Percentiles rank a stretch among this genome's conserved stretches.
Evolutionary conservation across 148 eudicot genomes (phyloP).

Genomic region (Nyssa sinensis): DNA sequence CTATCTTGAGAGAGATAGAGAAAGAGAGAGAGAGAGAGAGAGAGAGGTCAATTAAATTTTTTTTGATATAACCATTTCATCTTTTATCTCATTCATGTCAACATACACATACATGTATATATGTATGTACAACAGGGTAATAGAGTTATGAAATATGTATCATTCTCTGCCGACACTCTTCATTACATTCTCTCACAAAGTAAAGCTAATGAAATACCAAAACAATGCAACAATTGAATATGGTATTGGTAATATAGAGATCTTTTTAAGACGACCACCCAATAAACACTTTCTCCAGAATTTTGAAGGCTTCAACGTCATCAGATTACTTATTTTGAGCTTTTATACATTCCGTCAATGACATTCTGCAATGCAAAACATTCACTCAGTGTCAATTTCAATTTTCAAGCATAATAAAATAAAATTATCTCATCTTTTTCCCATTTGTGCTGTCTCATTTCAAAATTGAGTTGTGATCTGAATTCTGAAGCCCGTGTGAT

Average conservation of each 20-base stretch:
- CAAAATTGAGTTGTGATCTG: not conserved
- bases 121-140: no score
- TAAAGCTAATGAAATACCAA: not conserved
- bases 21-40: no score
- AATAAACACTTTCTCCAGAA: not conserved
- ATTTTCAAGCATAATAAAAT: not conserved
- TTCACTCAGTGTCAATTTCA: constrained; percentile 5
- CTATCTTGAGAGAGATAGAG: no score
- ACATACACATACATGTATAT: no score
- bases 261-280: not conserved
- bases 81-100: no score
- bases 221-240: not conserved
- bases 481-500: not conserved
- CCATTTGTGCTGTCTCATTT: no score
- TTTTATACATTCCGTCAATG: constrained; percentile 48
- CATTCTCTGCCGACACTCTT: no score
- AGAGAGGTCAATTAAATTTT: no score
- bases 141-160: no score
- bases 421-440: no score
- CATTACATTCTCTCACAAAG: not conserved
- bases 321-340: constrained; percentile 19
- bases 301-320: not conserved
- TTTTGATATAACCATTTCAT: no score
- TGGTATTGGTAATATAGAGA: not conserved
- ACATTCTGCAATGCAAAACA: constrained; percentile 36